These are phyloP conservation scores for Nothophoma quercina DNA, from an alignment of 2,329 filamentous ascomycete genomes.

Conservation along the genomic window DNA sequence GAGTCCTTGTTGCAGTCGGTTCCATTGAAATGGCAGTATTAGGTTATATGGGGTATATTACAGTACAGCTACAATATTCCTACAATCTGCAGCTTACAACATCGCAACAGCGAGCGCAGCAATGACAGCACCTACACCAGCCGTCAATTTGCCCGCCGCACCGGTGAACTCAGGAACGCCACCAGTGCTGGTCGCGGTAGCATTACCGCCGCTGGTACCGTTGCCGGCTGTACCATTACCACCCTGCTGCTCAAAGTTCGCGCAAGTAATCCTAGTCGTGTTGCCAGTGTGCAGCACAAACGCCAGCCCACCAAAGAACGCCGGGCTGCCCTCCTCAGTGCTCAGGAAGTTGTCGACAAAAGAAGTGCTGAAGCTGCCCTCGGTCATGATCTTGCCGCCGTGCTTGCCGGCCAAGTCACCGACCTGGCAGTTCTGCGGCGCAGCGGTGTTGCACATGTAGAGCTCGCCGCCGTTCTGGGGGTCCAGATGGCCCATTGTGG, in stretches of 20 bases:
- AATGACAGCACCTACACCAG: conserved; percentile 14
- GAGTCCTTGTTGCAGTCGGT: no score
- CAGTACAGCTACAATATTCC: background rate
- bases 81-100: background rate
- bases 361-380: conserved; percentile 34
- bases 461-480: conserved; percentile 47
- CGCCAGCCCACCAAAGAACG: conserved; percentile 61
- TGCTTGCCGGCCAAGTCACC: conserved; percentile 55
- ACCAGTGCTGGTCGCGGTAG: conserved; percentile 19
- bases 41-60: no score
- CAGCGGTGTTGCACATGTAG: conserved; percentile 41
- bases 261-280: conserved; percentile 61
- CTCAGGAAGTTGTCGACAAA: conserved; percentile 60
- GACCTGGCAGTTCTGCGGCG: conserved; percentile 48
- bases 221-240: conserved; percentile 14
- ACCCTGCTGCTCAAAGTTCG: conserved; percentile 62
- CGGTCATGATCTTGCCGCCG: conserved; percentile 44
- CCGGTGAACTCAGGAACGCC: conserved; percentile 25
- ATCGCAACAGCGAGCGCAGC: conserved; percentile 22
- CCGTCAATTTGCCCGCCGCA: conserved; percentile 15
- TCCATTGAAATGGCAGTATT: no score
- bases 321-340: conserved; percentile 46
- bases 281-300: conserved; percentile 62
- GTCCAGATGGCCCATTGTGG: conserved; percentile 48
- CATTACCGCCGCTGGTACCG: conserved; percentile 13